Evolutionary conservation across 164 flowering plant species (phyloP).

Genomic region (Annona squamosa): DNA sequence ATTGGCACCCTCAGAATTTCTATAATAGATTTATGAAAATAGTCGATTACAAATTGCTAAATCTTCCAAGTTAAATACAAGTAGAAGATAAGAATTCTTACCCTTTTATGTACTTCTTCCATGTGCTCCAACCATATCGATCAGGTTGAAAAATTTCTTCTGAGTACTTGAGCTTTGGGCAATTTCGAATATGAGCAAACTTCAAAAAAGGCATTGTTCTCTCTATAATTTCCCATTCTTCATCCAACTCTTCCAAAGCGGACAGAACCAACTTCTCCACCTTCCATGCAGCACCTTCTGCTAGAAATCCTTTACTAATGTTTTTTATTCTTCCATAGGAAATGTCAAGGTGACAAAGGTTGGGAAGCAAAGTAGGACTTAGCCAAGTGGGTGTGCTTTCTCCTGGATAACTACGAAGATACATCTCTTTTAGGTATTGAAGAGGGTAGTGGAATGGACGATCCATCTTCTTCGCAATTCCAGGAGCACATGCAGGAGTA

Average conservation of each 20-base stretch:
- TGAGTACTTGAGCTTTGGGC: background rate
- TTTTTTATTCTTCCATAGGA: background rate
- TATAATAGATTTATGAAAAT: too few species aligned
- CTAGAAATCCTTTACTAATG: background rate
- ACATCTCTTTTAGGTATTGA: background rate
- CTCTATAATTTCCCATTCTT: background rate
- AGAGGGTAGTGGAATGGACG: background rate
- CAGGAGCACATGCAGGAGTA: too few species aligned
- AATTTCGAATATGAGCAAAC: background rate
- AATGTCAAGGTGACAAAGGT: background rate
- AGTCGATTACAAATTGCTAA: too few species aligned
- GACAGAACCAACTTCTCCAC: background rate
- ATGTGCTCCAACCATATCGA: too few species aligned
- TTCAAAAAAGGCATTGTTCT: background rate
- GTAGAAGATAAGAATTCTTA: too few species aligned
- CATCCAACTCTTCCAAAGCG: background rate
- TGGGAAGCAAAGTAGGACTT: slow-evolving; percentile 1
- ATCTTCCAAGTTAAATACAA: too few species aligned
- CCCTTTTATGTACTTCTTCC: too few species aligned
- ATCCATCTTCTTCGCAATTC: background rate
- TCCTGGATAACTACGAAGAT: background rate
- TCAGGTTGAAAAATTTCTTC: too few species aligned
- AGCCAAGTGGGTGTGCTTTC: background rate
- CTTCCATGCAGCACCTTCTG: background rate
- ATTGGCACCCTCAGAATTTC: too few species aligned